A percentile compares a stretch with the other conserved stretches of the same genome.
phyloP scores from a whole-genome alignment of 352 stramenopile species.

The Phytophthora agathidicida region DNA sequence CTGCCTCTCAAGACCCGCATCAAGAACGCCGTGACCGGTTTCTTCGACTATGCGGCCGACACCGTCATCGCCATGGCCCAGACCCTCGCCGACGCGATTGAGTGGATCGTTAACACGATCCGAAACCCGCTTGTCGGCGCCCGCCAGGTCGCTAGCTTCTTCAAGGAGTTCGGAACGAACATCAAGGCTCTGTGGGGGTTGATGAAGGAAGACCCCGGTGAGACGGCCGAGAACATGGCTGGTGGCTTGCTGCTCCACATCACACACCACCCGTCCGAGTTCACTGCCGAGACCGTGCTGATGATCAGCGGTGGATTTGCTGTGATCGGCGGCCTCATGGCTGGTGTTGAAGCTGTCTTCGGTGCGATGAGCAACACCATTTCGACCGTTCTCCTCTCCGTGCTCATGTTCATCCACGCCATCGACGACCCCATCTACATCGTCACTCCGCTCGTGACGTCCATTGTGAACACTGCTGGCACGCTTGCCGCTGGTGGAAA shows the following conservation, averaged over 20 bases:
- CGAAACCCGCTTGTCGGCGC: slow-evolving; percentile 11
- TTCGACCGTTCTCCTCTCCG: slow-evolving; percentile 13
- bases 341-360: slow-evolving; percentile 14
- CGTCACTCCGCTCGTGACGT: slow-evolving; percentile 15
- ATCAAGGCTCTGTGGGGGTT: slow-evolving; percentile 20
- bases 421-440: slow-evolving; percentile 25
- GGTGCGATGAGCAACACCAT: slow-evolving; percentile 17
- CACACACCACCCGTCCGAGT: slow-evolving; percentile 19
- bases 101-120: slow-evolving; percentile 25
- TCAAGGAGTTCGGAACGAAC: slow-evolving; percentile 19
- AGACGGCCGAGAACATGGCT: slow-evolving; percentile 15
- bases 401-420: slow-evolving; percentile 21
- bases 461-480: slow-evolving; percentile 21
- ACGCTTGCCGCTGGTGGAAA: background rate
- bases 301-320: slow-evolving; percentile 16
- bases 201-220: slow-evolving; percentile 21
- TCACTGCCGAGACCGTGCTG: slow-evolving; percentile 19
- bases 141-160: slow-evolving; percentile 11
- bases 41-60: slow-evolving; percentile 14
- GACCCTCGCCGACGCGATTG: slow-evolving; percentile 7
- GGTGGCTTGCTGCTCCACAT: slow-evolving; percentile 11
- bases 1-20: slow-evolving; percentile 2
- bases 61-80: slow-evolving; percentile 10
- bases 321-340: slow-evolving; percentile 19
- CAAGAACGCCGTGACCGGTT: slow-evolving; percentile 3